These are phyloP conservation scores for Citeromyces matritensis DNA, from an alignment of 805 yeast genomes.

Conservation along the genomic window DNA sequence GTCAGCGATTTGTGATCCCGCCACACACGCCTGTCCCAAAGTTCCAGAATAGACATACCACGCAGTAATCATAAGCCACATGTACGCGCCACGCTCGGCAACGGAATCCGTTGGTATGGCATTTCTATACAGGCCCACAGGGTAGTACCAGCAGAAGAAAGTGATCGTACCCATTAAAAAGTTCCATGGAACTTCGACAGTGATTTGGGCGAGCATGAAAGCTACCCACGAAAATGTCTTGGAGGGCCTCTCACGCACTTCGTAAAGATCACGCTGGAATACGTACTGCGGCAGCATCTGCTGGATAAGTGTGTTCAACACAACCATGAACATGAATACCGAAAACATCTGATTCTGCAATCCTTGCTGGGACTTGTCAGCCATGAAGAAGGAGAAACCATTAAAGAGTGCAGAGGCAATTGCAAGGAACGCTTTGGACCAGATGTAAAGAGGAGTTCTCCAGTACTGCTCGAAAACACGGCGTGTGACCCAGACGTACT, in stretches of 20 bases:
- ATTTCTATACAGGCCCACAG: slow-evolving; percentile 49
- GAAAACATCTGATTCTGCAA: slow-evolving; percentile 76
- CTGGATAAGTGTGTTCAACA: slow-evolving; percentile 39
- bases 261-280: slow-evolving; percentile 49
- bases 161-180: slow-evolving; percentile 45
- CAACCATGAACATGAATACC: slow-evolving; percentile 49
- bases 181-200: slow-evolving; percentile 57
- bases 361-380: slow-evolving; percentile 46
- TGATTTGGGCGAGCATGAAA: slow-evolving; percentile 43
- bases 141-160: slow-evolving; percentile 57
- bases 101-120: slow-evolving; percentile 32
- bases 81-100: slow-evolving; percentile 39
- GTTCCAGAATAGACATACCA: slow-evolving; percentile 43
- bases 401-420: slow-evolving; percentile 41
- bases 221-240: slow-evolving; percentile 56
- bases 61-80: slow-evolving; percentile 21
- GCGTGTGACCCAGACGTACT: slow-evolving; percentile 25
- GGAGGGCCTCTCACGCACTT: slow-evolving; percentile 61
- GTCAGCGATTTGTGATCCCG: slow-evolving; percentile 42
- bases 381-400: slow-evolving; percentile 58
- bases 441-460: slow-evolving; percentile 48
- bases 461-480: slow-evolving; percentile 48
- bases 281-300: slow-evolving; percentile 53
- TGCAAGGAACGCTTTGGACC: slow-evolving; percentile 40
- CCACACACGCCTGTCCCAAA: slow-evolving; percentile 41